Base-by-base conservation (phyloP, 805 yeast genomes). In the Starmerella riodocensis region DNA sequence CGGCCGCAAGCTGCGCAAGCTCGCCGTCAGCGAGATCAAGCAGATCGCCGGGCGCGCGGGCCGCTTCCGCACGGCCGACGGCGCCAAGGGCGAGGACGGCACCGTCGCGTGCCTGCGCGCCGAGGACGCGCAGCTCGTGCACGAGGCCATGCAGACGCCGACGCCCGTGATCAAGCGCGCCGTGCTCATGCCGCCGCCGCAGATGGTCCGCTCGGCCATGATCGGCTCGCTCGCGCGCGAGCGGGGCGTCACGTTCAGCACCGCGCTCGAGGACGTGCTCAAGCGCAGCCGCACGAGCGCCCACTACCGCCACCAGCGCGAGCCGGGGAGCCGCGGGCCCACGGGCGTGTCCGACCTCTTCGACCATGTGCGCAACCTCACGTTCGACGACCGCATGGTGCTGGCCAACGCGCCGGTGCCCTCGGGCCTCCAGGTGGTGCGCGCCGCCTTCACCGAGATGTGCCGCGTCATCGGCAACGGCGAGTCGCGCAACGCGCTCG, bases 11-110 rank as follows among this genome's bases (percentile, higher is more conserved):
- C 59, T 58, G 7, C 34, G 42, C 4, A 55, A 55, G 1, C 57
- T 91, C 23, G 64, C 79, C 0, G 60, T 69, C 4, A 78, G 94
- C 0, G 75, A 76, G 40, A 69, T 78, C 22, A 86, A 85, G 56
- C 98, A 91, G 57, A 88, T 91, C 45, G 96, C 91, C 4, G 98
- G 98, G 1, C 67, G 98, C 46, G 98, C 98, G 0, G 98, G 98
- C 1, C 62, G 98, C 45, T 91, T 63, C 51, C 70, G 65, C 41
- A 63, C 61, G 4, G 62, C 68, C 1, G 74, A 76, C 0, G 66
- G 76, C 4, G 61, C 66, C 17, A 66, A 68, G 39, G 49, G 51
- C 21, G 51, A 40, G n/a, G 39, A 25, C 14, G 55, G 55, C 1
- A 29, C 40, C 14, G 55, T 50, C 6, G 39, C 42, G 13, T 37